Evolutionary conservation across 2,329 filamentous ascomycete genomes (phyloP), one percentile per base, ranked within the genome.

Genomic region (Stagonosporopsis cucurbitacearum): DNA sequence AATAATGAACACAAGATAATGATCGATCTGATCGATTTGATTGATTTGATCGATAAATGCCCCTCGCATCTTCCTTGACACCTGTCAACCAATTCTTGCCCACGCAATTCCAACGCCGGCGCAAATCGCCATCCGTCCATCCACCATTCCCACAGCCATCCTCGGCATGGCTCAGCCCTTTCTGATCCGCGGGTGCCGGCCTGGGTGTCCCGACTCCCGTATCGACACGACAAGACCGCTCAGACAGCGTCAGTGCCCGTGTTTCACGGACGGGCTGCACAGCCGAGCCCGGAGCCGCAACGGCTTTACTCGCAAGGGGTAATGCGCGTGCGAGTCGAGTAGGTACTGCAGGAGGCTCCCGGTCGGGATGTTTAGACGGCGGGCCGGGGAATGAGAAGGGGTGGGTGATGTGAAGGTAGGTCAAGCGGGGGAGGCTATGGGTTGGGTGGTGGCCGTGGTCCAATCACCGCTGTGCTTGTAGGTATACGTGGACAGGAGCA

Each of bases 191-290:
- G 30, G 32, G 40, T 26, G 5, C 53, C 53, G 47, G 39, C 17
- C 6, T 37, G 48, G 36, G 22, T 39, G 17, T 42, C 37, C 30
- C 22, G 48, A 7, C 11, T 32, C 37, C 30, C 22, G 48, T 12
- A n/a, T 32, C 37, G 6, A 15, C 47, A 17, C 17, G 13, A 6
- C 2, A 17, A 15, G 3, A 20, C 35, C 37, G 37, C 30, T 26
- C 36, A 30, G 41, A 30, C 25, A 50, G n/a, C 17, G 30, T 39
- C 53, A 51, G 37, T 50, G 48, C 53, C 26, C 42, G 1, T 22
- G 53, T 56, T 51, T 56, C 47, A 56, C 53, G 42, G 42, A 56
- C 37, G 13, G 22, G 22, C 37, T 37, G 42, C 37, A 43, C 37
- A 51, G 53, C 47, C 53, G 47, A n/a, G 26, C 7, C 42, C 42